A percentile compares a stretch with the other conserved stretches of the same genome.
These are phyloP conservation scores for Cardiospermum halicacabum DNA, from an alignment of 345 rosid genomes.

Conservation along the genomic window DNA sequence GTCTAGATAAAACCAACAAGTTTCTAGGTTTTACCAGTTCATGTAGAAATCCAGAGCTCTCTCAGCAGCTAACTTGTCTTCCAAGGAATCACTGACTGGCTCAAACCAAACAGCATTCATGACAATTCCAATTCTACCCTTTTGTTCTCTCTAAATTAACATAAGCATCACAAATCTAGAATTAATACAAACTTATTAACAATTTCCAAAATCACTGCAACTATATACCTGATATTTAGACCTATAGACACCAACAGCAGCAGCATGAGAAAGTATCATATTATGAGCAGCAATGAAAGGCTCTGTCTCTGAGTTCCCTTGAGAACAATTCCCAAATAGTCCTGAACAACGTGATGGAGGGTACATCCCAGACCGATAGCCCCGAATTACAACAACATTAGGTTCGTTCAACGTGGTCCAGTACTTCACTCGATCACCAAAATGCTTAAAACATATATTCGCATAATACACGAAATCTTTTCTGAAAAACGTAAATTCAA, in stretches of 20 bases:
- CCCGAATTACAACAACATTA: conserved; percentile 18
- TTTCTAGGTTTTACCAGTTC: conserved; percentile 14
- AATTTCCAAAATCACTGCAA: background rate
- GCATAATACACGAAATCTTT: conserved; percentile 44
- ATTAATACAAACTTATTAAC: background rate
- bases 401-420: conserved; percentile 67
- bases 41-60: conserved; percentile 17
- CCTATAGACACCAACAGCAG: conserved; percentile 17
- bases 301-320: conserved; percentile 43
- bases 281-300: conserved; percentile 54
- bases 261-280: conserved; percentile 27
- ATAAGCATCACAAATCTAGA: background rate
- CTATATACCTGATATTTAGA: conserved; percentile 16
- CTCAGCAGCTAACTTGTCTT: conserved; percentile 21
- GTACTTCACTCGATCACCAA: conserved; percentile 54
- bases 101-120: conserved; percentile 20
- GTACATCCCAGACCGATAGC: conserved; percentile 27
- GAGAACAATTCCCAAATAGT: conserved; percentile 38
- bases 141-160: conserved; percentile 22
- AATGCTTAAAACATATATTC: conserved; percentile 47
- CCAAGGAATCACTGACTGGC: conserved; percentile 19
- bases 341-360: conserved; percentile 50
- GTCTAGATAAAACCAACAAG: no score
- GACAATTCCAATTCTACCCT: conserved; percentile 25
- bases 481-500: conserved; percentile 21